These are phyloP conservation scores for Diaporthe sp. DNA, from an alignment of 2,329 filamentous ascomycete genomes.

Conservation along the genomic window DNA sequence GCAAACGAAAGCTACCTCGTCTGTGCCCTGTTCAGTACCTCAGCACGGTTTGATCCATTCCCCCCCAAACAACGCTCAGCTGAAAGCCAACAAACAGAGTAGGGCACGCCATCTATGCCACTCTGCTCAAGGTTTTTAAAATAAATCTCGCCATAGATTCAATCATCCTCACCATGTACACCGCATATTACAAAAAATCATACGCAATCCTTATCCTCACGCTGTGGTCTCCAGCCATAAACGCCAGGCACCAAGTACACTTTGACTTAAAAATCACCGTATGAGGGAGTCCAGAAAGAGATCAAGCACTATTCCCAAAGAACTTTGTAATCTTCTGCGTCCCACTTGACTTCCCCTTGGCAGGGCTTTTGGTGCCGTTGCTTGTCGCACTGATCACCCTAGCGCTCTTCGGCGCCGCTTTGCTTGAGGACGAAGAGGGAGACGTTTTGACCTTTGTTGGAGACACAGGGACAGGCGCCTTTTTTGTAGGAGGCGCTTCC, in stretches of 20 bases:
- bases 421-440: constrained; percentile 45
- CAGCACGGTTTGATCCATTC: not conserved
- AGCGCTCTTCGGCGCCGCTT: constrained; percentile 42
- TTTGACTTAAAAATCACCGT: constrained; percentile 30
- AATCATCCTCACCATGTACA: not conserved
- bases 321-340: constrained; percentile 64
- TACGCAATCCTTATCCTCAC: too few relatives aligned
- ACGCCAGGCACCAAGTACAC: not conserved
- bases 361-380: constrained; percentile 55
- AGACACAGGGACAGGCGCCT: constrained; percentile 42
- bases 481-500: constrained; percentile 47
- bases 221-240: not conserved
- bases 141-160: too few relatives aligned
- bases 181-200: not conserved
- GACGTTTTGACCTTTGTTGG: constrained; percentile 43
- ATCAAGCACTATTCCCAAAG: constrained; percentile 59
- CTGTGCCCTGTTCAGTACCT: not conserved
- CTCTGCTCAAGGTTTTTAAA: fast-evolving
- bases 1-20: not conserved
- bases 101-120: not conserved
- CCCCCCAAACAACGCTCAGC: not conserved
- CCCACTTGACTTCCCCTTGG: constrained; percentile 50
- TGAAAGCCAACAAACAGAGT: not conserved
- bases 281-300: not conserved
- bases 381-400: constrained; percentile 58